A percentile compares a stretch with the other conserved stretches of the same genome.
Evolutionary conservation across 1,284 basidiomycete species (phyloP).

Genomic region (Tilletiaria anomala): DNA sequence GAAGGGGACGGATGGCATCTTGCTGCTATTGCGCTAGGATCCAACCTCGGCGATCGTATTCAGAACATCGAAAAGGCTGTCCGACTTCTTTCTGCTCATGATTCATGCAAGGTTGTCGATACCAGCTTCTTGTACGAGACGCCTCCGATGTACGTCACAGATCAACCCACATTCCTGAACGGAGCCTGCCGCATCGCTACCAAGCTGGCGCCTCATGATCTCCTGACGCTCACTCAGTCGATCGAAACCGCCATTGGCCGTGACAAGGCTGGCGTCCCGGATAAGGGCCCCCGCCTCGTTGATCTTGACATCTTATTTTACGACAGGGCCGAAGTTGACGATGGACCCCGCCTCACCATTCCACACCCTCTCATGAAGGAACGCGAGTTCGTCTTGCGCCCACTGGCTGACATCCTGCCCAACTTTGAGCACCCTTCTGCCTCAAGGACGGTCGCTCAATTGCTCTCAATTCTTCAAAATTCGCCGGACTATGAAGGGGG

Average conservation of each 20-base stretch:
- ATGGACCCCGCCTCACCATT: slow-evolving; percentile 52
- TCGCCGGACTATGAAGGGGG: slow-evolving; percentile 15
- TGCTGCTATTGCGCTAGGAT: slow-evolving; percentile 66
- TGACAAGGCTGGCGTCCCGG: slow-evolving; percentile 48
- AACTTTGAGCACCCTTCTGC: slow-evolving; percentile 31
- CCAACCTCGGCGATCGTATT: slow-evolving; percentile 77
- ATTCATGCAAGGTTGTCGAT: slow-evolving; percentile 45
- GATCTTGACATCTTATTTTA: slow-evolving; percentile 84
- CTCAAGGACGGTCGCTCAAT: slow-evolving; percentile 24
- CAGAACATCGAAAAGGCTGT: slow-evolving; percentile 65
- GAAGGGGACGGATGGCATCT: slow-evolving; percentile 19
- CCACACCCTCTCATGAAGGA: slow-evolving; percentile 72
- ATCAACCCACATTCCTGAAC: slow-evolving; percentile 81
- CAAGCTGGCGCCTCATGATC: slow-evolving; percentile 49
- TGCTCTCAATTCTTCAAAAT: slow-evolving; percentile 22
- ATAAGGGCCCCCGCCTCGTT: slow-evolving; percentile 75
- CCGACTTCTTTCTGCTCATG: slow-evolving; percentile 42
- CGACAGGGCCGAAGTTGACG: slow-evolving; percentile 52
- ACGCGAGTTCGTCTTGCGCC: slow-evolving; percentile 80
- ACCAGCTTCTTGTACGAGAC: slow-evolving; percentile 91
- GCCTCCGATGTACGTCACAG: slow-evolving; percentile 82
- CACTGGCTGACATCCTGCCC: slow-evolving; percentile 53
- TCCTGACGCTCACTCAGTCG: slow-evolving; percentile 58
- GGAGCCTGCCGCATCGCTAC: slow-evolving; percentile 69
- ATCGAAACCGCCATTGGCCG: slow-evolving; percentile 67